phyloP scores from a whole-genome alignment of 805 yeast species.

The Yarrowia divulgata region DNA sequence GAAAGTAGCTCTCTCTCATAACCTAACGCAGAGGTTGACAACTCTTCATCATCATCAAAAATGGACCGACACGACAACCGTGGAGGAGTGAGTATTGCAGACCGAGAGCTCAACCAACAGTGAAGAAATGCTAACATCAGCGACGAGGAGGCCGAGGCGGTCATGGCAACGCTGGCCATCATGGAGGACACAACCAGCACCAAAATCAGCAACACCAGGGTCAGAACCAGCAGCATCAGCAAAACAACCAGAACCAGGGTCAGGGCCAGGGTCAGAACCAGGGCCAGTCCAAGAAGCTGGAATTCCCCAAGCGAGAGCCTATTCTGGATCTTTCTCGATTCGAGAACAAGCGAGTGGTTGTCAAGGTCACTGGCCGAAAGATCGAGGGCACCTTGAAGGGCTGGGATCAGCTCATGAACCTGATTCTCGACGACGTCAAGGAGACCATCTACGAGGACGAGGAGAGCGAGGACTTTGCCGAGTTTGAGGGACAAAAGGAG shows the following conservation, averaged over 20 bases:
- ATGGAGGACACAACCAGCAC: constrained; percentile 39
- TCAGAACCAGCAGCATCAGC: constrained; percentile 35
- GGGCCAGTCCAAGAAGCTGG: constrained; percentile 52
- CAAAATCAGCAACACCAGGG: constrained; percentile 41
- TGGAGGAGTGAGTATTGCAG: constrained; percentile 38
- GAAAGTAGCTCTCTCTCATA: constrained; percentile 7
- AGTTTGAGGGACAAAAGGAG: constrained; percentile 62
- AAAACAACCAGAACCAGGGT: constrained; percentile 40
- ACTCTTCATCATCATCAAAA: constrained; percentile 29
- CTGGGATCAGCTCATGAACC: constrained; percentile 93
- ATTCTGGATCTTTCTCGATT: constrained; percentile 80
- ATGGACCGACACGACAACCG: constrained; percentile 40
- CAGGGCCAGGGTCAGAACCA: constrained; percentile 43
- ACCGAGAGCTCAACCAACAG: background rate
- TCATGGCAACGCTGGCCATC: constrained; percentile 42
- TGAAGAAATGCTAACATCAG: constrained; percentile 8
- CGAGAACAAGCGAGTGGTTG: constrained; percentile 73
- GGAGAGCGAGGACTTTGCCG: constrained; percentile 59
- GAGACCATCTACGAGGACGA: constrained; percentile 57
- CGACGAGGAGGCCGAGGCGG: constrained; percentile 41
- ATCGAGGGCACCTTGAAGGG: constrained; percentile 85
- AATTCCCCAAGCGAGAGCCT: constrained; percentile 90
- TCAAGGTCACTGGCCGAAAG: constrained; percentile 82
- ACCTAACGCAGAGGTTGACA: constrained; percentile 23
- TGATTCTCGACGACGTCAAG: constrained; percentile 65